Conservation (phyloP, 148 eudicot species). For the Fagopyrum tataricum region DNA sequence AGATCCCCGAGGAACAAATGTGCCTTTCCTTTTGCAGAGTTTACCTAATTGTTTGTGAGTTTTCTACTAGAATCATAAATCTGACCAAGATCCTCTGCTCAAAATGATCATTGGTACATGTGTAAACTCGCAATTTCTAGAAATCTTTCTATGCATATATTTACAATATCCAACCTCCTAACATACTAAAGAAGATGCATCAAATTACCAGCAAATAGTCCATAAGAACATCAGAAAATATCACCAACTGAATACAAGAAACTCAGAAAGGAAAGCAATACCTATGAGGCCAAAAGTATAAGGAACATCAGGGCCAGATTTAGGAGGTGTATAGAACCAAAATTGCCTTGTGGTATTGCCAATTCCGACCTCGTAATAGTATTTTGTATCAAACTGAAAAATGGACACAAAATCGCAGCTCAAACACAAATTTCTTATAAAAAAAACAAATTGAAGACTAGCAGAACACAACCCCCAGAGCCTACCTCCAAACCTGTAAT, state of each 20-base stretch:
- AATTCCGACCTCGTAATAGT: slow-evolving; percentile 60
- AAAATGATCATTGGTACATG: slow-evolving; percentile 6
- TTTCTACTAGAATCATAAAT: slow-evolving; percentile 68
- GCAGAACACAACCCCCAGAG: background rate
- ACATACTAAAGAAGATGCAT: background rate
- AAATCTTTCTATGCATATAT: background rate
- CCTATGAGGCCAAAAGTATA: slow-evolving; percentile 89
- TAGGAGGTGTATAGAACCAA: slow-evolving; percentile 77
- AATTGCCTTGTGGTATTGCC: slow-evolving; percentile 49
- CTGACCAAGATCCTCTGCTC: slow-evolving; percentile 79
- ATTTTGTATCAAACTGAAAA: slow-evolving; percentile 63
- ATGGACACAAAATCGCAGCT: background rate
- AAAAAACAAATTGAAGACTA: background rate
- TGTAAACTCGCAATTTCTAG: background rate
- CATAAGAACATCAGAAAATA: background rate
- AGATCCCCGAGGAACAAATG: slow-evolving; percentile 71
- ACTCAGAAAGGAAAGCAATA: slow-evolving; percentile 20
- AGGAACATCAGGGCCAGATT: slow-evolving; percentile 71
- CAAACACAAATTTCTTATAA: background rate
- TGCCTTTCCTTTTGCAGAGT: slow-evolving; percentile 56
- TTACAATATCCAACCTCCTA: background rate
- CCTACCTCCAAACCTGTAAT: slow-evolving; percentile 56
- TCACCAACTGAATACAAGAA: background rate
- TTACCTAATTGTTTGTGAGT: slow-evolving; percentile 54
- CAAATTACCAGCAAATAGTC: background rate